Evolutionary conservation across 176 grass and related monocot species (phyloP), one percentile per base, ranked within the genome.

Genomic region (Metroxylon sagu): DNA sequence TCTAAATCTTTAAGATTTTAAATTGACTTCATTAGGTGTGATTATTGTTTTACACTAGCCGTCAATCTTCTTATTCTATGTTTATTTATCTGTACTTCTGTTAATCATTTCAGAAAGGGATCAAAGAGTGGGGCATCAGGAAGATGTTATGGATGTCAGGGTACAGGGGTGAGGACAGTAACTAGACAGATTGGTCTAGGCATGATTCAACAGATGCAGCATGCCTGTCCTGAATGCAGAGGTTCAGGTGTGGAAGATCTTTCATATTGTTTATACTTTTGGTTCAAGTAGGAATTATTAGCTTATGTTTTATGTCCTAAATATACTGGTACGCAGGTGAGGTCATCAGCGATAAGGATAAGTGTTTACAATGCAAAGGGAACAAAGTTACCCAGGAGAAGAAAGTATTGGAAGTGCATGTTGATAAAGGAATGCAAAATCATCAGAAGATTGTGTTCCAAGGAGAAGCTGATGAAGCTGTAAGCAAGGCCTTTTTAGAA

Each of bases 151-250:
- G 71, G 76, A 75, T 99, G 88, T 18, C 94, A 69, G 54, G 88
- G 94, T 59, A 66, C 57, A 56, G 88, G 88, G 73, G 77, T 99
- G 88, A 89, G 79, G 49, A 89, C 66, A 18, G 76, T 92, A 66
- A 99, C 82, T 67, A 75, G 88, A 71, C 88, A 89, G 60, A 86
- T 99, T 16, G 88, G 94, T 63, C 71, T 62, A 67, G 94, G 88
- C 74, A 99, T 99, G 94, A 99, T 99, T 64, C 94, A 93, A 77
- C 85, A 86, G 66, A 99, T 99, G 94, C 78, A 93, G 43, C 64
- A 81, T 71, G 61, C 85, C 54, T 98, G 94, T 52, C 56, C 88
- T 76, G 94, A 93, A 51, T 99, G 94, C 85, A 86, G 62, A 71
- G 94, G 94, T 54, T 29, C 84, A 77, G 87, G 93, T 92, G 68